Percentiles rank a stretch among this genome's conserved stretches.
phyloP scores from a whole-genome alignment of 2,329 filamentous ascomycete species.

The Colletotrichum sidae region DNA sequence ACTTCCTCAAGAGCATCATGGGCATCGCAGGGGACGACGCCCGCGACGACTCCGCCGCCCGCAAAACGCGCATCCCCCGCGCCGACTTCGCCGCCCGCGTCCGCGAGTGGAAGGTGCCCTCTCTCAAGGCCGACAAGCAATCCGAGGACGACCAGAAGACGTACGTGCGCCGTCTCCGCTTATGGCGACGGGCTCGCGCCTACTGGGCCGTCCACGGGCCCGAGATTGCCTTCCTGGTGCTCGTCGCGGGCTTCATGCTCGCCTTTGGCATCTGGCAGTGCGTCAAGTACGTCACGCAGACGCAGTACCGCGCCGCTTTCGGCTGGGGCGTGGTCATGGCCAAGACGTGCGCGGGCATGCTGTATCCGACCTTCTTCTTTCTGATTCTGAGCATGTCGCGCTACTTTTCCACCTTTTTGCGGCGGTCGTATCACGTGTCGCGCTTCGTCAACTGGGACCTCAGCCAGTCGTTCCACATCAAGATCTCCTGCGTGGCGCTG shows the following conservation, averaged over 20 bases:
- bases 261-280: slow-evolving; percentile 67
- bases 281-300: slow-evolving; percentile 61
- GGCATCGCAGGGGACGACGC: slow-evolving; percentile 58
- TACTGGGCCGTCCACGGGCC: slow-evolving; percentile 68
- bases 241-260: slow-evolving; percentile 60
- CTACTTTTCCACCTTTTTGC: slow-evolving; percentile 64
- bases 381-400: slow-evolving; percentile 69
- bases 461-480: slow-evolving; percentile 66
- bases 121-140: slow-evolving; percentile 58
- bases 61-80: slow-evolving; percentile 53
- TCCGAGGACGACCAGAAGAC: slow-evolving; percentile 59
- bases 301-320: slow-evolving; percentile 59
- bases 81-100: slow-evolving; percentile 59
- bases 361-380: slow-evolving; percentile 70
- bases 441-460: slow-evolving; percentile 69
- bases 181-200: slow-evolving; percentile 59
- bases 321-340: slow-evolving; percentile 68
- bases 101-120: slow-evolving; percentile 59
- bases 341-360: slow-evolving; percentile 64
- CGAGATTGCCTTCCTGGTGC: slow-evolving; percentile 59
- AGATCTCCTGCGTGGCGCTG: slow-evolving; percentile 63
- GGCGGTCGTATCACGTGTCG: slow-evolving; percentile 62
- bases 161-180: slow-evolving; percentile 57
- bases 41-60: slow-evolving; percentile 43
- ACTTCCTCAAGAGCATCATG: slow-evolving; percentile 64